Evolutionary conservation across 306 rosid species (phyloP).

Genomic region (Vachellia pachyceras): DNA sequence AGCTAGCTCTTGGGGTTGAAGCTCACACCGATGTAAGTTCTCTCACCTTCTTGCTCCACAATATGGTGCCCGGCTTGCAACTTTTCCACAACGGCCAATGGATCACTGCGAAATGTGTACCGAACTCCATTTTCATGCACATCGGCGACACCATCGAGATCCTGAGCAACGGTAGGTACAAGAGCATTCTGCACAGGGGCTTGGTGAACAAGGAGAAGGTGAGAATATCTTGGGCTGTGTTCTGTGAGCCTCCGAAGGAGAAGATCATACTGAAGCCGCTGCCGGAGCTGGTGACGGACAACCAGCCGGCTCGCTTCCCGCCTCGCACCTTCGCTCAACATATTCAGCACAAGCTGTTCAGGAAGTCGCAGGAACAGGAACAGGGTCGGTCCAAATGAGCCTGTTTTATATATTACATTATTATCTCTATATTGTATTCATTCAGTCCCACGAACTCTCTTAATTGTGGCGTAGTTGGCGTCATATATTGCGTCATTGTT

Average conservation of each 20-base stretch:
- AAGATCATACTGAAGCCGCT: constrained; percentile 81
- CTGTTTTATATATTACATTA: neutral
- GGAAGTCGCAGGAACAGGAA: constrained; percentile 41
- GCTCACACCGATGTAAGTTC: constrained; percentile 85
- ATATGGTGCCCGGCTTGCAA: constrained; percentile 91
- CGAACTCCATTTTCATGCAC: constrained; percentile 76
- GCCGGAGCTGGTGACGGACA: constrained; percentile 58
- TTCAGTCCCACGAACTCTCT: too few species aligned
- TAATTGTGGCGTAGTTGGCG: neutral
- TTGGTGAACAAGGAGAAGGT: constrained; percentile 86
- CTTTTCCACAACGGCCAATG: constrained; percentile 70
- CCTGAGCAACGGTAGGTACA: constrained; percentile 76
- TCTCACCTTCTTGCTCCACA: constrained; percentile 82
- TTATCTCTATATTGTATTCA: neutral
- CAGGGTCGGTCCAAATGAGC: constrained; percentile 7
- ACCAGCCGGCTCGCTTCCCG: constrained; percentile 60
- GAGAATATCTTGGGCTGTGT: constrained; percentile 88
- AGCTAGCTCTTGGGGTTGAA: constrained; percentile 81
- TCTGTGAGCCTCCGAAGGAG: constrained; percentile 89
- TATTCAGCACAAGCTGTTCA: constrained; percentile 75
- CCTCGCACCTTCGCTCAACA: constrained; percentile 89
- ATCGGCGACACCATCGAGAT: constrained; percentile 78
- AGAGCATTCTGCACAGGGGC: constrained; percentile 84
- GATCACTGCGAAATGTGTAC: constrained; percentile 81
- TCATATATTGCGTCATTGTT: neutral